Evolutionary conservation across 177 flowering plant genomes (phyloP).

Genomic region (Vitis hybrid): DNA sequence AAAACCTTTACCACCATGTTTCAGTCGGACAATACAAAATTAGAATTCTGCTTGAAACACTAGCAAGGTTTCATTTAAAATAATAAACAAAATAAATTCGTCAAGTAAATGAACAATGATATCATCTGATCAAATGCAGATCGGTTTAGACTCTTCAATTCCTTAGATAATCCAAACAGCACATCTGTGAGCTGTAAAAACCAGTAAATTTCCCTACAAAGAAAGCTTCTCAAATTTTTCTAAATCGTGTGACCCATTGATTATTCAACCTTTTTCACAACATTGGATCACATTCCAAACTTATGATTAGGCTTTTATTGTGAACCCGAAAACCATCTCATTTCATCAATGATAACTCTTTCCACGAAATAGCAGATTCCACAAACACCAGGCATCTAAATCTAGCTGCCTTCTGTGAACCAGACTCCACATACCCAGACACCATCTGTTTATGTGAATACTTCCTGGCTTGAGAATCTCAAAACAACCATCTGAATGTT

Average conservation of each 20-base stretch:
- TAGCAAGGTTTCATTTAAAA: background rate
- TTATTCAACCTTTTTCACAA: background rate
- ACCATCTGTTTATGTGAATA: slow-evolving; percentile 3
- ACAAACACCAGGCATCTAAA: slow-evolving; percentile 5
- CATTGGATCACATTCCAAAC: background rate
- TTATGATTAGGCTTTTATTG: background rate
- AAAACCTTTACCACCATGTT: background rate
- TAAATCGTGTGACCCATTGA: slow-evolving; percentile 1
- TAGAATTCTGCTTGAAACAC: background rate
- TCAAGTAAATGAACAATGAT: background rate
- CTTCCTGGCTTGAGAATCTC: slow-evolving; percentile 12
- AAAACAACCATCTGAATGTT: slow-evolving; percentile 1
- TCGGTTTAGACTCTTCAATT: slow-evolving; percentile 1
- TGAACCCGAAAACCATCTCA: background rate
- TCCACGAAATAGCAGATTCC: slow-evolving; percentile 1
- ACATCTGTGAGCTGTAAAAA: background rate
- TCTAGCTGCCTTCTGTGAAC: slow-evolving; percentile 1
- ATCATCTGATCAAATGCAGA: background rate
- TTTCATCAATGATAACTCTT: background rate
- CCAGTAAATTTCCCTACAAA: background rate
- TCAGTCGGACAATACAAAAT: background rate
- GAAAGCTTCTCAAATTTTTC: slow-evolving; percentile 10
- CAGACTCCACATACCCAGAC: slow-evolving; percentile 10
- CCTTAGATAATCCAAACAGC: background rate
- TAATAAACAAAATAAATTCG: background rate